Base-by-base conservation (phyloP, 148 eudicot species). In the Pharnaceum exiguum region DNA sequence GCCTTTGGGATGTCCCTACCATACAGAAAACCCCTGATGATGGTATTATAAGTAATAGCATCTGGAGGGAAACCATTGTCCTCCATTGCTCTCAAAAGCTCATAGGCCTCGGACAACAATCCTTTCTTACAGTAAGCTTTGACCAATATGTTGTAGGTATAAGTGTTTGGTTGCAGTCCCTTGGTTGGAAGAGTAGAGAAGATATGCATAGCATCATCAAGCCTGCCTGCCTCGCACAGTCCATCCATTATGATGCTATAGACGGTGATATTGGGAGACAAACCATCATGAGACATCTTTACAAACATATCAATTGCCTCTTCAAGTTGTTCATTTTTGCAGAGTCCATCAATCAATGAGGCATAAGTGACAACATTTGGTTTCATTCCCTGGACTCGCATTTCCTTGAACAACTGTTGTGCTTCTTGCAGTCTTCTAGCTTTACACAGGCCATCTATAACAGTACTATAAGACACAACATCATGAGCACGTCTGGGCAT, bases 391-490 rank as follows among this genome's bases (percentile, higher is more conserved):
- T 45, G 55, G 26, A 10, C 2, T 11, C 63, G 13, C 30, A 63
- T 47, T 28, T 24, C 11, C 13, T 42, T 2, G 51, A 55, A 67
- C 46, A 63, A 16, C 45, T 47, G 24, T 25, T 18, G 12, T 1
- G 70, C 71, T 50, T 19, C 22, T 24, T 48, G 36, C 16, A 67
- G 63, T 48, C 40, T 68, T 17, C 70, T 63, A 17, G 55, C 57
- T 63, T 55, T 55, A 60, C 70, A 67, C 24, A 67, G 16, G 32
- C 74, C 81, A 37, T 59, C 51, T 10, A 72, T 59, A 9, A 69
- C 5, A 10, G 16, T 11, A 35, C 28, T 68, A 5, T 40, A 57
- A 44, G 39, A 25, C 13, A 5, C 5, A 23, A 57, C 52, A 40
- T 27, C 22, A 1, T 40, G 63, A 5, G 11, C 5, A 19, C 60